Conservation (phyloP, 108 stramenopile species). For the Phaeodactylum tricornutum region DNA sequence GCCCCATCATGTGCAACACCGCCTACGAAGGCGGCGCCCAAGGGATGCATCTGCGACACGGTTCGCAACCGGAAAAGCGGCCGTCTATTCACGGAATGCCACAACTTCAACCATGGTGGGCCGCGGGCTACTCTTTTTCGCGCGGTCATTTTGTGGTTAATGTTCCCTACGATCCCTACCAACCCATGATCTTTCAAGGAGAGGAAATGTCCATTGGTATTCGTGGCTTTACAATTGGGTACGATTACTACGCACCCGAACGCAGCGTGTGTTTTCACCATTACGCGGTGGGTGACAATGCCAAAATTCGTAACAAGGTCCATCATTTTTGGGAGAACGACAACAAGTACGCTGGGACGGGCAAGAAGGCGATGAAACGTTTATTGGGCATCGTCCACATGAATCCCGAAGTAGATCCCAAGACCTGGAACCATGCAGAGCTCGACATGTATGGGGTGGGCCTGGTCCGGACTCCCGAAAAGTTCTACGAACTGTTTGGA, state of each 20-base stretch:
- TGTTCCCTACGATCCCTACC: constrained; percentile 43
- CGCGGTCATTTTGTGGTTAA: constrained; percentile 81
- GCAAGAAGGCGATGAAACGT: constrained; percentile 68
- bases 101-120: constrained; percentile 85
- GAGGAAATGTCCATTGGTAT: constrained; percentile 86
- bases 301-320: constrained; percentile 49
- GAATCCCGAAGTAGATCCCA: constrained; percentile 58
- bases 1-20: constrained; percentile 87
- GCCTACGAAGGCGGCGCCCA: constrained; percentile 70
- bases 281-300: constrained; percentile 70
- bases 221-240: constrained; percentile 80
- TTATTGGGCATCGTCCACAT: constrained; percentile 82
- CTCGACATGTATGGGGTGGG: constrained; percentile 77
- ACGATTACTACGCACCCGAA: constrained; percentile 85
- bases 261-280: constrained; percentile 82
- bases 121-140: constrained; percentile 83
- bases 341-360: constrained; percentile 36
- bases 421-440: constrained; percentile 48
- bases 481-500: constrained; percentile 72
- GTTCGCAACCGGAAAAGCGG: constrained; percentile 71
- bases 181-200: constrained; percentile 78
- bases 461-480: constrained; percentile 62
- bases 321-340: constrained; percentile 73
- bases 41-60: constrained; percentile 76
- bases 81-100: constrained; percentile 62